Percentiles rank a stretch among this genome's conserved stretches.
Evolutionary conservation across 441 rosid species (phyloP).

Genomic region (Jatropha multifida): DNA sequence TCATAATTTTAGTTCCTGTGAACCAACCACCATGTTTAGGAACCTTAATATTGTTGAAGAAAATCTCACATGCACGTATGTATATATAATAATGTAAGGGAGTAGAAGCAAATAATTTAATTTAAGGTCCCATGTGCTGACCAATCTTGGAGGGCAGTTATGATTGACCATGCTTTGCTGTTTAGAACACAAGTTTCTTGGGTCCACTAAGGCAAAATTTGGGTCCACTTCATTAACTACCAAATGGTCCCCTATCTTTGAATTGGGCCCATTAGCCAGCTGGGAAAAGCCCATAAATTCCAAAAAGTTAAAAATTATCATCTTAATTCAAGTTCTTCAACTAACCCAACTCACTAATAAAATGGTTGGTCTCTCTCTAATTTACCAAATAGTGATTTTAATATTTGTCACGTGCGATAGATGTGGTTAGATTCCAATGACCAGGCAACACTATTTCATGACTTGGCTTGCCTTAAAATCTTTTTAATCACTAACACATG

Average conservation of each 20-base stretch:
- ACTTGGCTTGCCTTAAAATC: not conserved
- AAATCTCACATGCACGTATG: not conserved
- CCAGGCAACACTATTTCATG: slow-evolving; percentile 18
- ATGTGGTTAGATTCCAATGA: slow-evolving; percentile 28
- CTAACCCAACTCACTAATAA: not conserved
- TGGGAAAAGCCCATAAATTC: slow-evolving; percentile 27
- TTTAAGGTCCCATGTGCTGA: slow-evolving; percentile 24
- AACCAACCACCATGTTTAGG: slow-evolving; percentile 18
- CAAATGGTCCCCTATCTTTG: not conserved
- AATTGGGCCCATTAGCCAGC: slow-evolving; percentile 24
- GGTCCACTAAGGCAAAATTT: slow-evolving; percentile 26
- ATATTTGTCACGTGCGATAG: slow-evolving; percentile 30
- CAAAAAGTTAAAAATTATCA: not conserved
- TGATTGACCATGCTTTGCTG: slow-evolving; percentile 8
- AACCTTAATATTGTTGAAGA: not conserved
- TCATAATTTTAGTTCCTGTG: slow-evolving; percentile 3
- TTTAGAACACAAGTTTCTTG: slow-evolving; percentile 8
- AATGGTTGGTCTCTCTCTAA: slow-evolving; percentile 18
- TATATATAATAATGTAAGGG: not conserved
- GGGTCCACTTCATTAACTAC: slow-evolving; percentile 17
- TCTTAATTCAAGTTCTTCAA: not conserved
- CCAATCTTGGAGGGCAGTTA: slow-evolving; percentile 13
- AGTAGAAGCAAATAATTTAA: slow-evolving; percentile 8
- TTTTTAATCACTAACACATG: not conserved
- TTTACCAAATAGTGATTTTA: not conserved